phyloP scores from a whole-genome alignment of 257 asterid species.

The Jasminum sambac region DNA sequence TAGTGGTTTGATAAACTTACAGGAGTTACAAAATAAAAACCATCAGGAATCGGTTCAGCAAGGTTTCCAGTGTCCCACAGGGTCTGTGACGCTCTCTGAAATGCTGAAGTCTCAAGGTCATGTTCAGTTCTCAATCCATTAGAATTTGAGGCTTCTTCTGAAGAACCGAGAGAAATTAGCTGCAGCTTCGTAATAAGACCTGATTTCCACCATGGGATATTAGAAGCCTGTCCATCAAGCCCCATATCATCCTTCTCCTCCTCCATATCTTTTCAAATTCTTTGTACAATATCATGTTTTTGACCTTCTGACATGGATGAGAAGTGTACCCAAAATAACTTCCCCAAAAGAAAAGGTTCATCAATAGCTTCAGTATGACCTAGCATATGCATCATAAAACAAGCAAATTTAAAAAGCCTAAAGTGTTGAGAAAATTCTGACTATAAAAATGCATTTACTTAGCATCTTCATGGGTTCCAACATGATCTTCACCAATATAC shows the following conservation, averaged over 20 bases:
- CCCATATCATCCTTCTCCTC: conserved; percentile 47
- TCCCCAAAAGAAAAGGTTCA: conserved; percentile 32
- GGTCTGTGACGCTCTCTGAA: conserved; percentile 66
- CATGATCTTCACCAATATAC: conserved; percentile 4
- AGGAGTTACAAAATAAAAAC: conserved; percentile 81
- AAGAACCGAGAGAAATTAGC: conserved; percentile 52
- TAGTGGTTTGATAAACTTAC: conserved; percentile 42
- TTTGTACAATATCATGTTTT: conserved; percentile 49
- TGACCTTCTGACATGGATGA: conserved; percentile 37
- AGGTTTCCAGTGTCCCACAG: conserved; percentile 90
- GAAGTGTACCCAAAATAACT: conserved; percentile 40
- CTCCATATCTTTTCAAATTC: conserved; percentile 65
- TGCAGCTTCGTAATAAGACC: conserved; percentile 58
- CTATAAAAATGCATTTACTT: background rate
- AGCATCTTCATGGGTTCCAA: conserved; percentile 5
- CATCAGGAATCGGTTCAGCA: conserved; percentile 79
- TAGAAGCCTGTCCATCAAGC: conserved; percentile 45
- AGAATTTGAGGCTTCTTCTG: conserved; percentile 49
- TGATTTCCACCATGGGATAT: conserved; percentile 67
- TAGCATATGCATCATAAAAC: conserved; percentile 20
- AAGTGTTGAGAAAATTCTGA: conserved; percentile 15
- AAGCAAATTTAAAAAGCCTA: conserved; percentile 24
- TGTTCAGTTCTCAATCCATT: conserved; percentile 40
- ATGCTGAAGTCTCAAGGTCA: conserved; percentile 47
- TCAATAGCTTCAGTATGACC: conserved; percentile 40